Evolutionary conservation across 2,329 filamentous ascomycete species (phyloP), one percentile per base, ranked within the genome.

Genomic region (Botrytis medusae): DNA sequence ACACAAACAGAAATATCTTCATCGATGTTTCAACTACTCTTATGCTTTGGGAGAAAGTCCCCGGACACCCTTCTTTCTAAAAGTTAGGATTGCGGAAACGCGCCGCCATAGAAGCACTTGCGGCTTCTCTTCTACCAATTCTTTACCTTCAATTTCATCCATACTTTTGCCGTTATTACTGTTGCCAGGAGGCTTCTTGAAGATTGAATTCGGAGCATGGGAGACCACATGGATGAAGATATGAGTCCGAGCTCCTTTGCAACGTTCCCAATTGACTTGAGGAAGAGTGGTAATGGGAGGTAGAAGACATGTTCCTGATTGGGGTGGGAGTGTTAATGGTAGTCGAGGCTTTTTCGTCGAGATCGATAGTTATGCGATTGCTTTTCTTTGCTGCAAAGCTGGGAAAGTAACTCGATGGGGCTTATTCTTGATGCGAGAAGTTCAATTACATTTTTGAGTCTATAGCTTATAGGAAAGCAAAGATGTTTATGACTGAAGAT

Each of bases 351-450:
- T 86, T 89, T 92, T 98, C 92, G 95, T 98, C 95, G 91, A 90
- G 92, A 88, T 93, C 87, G 87, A 97, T 90, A 98, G 95, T 92
- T 91, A 98, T 98, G 95, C 95, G 95, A 97, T 98, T 97, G 93
- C 93, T 85, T 82, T 85, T 82, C 75, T 59, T 40, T 74, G 76
- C 78, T 81, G 79, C 77, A 74, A 76, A 77, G 78, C 79, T 79
- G 77, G 81, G 82, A 83, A 84, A 87, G 93, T 97, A 97, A 98
- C 95, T 97, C 95, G 94, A 98, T 97, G 95, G 95, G 95, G 95
- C 95, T 98, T 94, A 98, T 97, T 98, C 94, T 98, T 92, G 95
- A 94, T 89, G 92, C 95, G 94, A 97, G 94, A 92, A 92, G 92
- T 88, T 80, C 81, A 79, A 51, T 75, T 83, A 83, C 40, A 76